Evolutionary conservation across 2,329 filamentous ascomycete species (phyloP).

Genomic region (Septoria petroselini): DNA sequence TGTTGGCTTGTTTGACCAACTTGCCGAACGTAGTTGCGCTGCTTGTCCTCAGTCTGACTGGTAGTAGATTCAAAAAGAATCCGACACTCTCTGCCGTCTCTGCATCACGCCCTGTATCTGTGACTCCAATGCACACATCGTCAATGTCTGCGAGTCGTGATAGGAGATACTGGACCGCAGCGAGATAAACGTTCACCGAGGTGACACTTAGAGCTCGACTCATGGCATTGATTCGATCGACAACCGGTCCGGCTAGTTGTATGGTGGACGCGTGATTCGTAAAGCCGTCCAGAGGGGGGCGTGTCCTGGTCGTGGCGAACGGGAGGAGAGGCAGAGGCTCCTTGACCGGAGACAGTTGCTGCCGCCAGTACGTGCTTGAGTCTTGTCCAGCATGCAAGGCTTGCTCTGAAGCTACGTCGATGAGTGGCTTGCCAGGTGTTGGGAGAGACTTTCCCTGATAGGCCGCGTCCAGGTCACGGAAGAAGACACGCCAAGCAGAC

Average conservation of each 20-base stretch:
- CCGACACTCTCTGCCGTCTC: constrained; percentile 37
- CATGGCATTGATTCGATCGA: constrained; percentile 13
- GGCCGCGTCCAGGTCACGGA: constrained; percentile 27
- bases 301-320: constrained; percentile 15
- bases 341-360: constrained; percentile 6
- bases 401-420: constrained; percentile 11
- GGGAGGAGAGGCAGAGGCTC: constrained; percentile 20
- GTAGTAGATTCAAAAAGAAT: constrained; percentile 42
- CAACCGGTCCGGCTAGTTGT: constrained; percentile 4
- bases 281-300: constrained; percentile 13
- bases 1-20: constrained; percentile 15
- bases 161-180: constrained; percentile 37
- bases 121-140: constrained; percentile 44
- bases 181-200: constrained; percentile 40
- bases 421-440: constrained; percentile 8
- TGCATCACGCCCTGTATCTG: constrained; percentile 40
- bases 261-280: constrained; percentile 9
- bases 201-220: constrained; percentile 17
- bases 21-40: constrained; percentile 5
- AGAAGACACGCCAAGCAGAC: constrained; percentile 29
- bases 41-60: constrained; percentile 34
- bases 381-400: not conserved
- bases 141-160: constrained; percentile 28
- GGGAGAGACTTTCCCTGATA: constrained; percentile 21
- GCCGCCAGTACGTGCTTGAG: constrained; percentile 12